Evolutionary conservation across 306 rosid species (phyloP).

Genomic region (Acmispon strigosus): DNA sequence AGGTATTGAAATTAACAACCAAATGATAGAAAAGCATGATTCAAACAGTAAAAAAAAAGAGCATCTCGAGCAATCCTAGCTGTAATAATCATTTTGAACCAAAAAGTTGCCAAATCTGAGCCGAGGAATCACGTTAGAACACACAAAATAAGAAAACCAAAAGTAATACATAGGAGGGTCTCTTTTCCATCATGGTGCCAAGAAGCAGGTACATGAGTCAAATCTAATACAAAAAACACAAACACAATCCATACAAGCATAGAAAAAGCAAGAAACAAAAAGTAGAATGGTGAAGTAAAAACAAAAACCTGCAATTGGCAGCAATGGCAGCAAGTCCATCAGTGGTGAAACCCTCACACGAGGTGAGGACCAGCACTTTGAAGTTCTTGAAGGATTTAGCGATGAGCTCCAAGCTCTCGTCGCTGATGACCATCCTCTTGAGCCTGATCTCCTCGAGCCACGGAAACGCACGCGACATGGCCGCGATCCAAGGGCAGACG

Average conservation of each 20-base stretch:
- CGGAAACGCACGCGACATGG: slow-evolving; percentile 59
- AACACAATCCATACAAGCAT: not conserved
- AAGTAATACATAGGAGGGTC: not conserved
- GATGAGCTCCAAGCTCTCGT: slow-evolving; percentile 70
- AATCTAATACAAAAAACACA: not conserved
- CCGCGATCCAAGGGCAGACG: slow-evolving; percentile 67
- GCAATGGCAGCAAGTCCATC: slow-evolving; percentile 93
- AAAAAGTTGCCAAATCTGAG: not conserved
- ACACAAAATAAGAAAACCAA: not conserved
- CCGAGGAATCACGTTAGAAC: not conserved
- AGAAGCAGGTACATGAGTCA: not conserved
- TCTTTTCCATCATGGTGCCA: not conserved
- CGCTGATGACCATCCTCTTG: slow-evolving; percentile 87
- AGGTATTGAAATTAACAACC: not conserved
- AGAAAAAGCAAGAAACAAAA: not conserved
- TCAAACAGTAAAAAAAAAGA: too few relatives aligned
- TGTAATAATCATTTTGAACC: not conserved
- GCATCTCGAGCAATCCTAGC: not conserved
- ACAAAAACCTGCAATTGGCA: slow-evolving; percentile 68
- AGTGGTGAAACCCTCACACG: slow-evolving; percentile 83
- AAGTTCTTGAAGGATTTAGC: slow-evolving; percentile 75
- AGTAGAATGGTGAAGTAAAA: not conserved
- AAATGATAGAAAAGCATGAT: not conserved
- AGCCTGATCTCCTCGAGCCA: slow-evolving; percentile 88
- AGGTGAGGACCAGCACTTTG: slow-evolving; percentile 67